These are phyloP conservation scores for Plectosphaerella sp. DNA, from an alignment of 2,329 filamentous ascomycete genomes.

Conservation along the genomic window DNA sequence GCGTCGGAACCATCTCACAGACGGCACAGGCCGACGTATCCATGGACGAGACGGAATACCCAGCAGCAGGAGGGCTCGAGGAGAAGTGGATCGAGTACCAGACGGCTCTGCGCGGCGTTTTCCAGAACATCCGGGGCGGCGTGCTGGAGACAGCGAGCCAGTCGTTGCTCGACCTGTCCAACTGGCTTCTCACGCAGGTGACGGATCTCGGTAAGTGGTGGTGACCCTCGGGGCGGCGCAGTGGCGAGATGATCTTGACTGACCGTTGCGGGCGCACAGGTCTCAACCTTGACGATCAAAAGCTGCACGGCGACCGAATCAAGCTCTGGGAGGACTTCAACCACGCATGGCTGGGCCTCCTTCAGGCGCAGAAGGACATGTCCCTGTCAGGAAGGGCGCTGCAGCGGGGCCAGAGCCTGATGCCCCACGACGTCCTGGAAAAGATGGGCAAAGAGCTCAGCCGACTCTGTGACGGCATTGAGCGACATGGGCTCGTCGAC, in stretches of 20 bases:
- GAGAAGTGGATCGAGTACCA: slow-evolving; percentile 67
- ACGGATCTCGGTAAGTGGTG: slow-evolving; percentile 46
- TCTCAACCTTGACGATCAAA: slow-evolving; percentile 77
- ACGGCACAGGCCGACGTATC: slow-evolving; percentile 35
- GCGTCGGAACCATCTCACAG: slow-evolving; percentile 40
- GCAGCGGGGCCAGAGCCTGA: slow-evolving; percentile 55
- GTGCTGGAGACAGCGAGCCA: slow-evolving; percentile 46
- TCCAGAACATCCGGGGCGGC: slow-evolving; percentile 61
- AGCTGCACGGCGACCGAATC: slow-evolving; percentile 69
- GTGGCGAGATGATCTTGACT: not conserved
- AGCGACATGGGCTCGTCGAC: slow-evolving; percentile 90
- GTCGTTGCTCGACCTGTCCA: slow-evolving; percentile 46
- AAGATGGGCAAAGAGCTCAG: slow-evolving; percentile 80
- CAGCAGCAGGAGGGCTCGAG: slow-evolving; percentile 52
- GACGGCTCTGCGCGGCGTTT: slow-evolving; percentile 59
- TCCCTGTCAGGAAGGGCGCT: slow-evolving; percentile 55
- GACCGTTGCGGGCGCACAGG: slow-evolving; percentile 44
- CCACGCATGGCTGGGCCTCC: slow-evolving; percentile 78
- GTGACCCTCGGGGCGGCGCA: too few relatives aligned
- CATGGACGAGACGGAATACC: slow-evolving; percentile 56
- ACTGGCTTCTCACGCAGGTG: slow-evolving; percentile 53
- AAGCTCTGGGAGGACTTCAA: slow-evolving; percentile 95
- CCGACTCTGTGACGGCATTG: slow-evolving; percentile 77
- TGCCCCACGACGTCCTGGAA: slow-evolving; percentile 66
- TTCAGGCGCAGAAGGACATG: slow-evolving; percentile 80